Conservation (phyloP, 2,329 filamentous ascomycete species). For the Rutstroemia sp. region DNA sequence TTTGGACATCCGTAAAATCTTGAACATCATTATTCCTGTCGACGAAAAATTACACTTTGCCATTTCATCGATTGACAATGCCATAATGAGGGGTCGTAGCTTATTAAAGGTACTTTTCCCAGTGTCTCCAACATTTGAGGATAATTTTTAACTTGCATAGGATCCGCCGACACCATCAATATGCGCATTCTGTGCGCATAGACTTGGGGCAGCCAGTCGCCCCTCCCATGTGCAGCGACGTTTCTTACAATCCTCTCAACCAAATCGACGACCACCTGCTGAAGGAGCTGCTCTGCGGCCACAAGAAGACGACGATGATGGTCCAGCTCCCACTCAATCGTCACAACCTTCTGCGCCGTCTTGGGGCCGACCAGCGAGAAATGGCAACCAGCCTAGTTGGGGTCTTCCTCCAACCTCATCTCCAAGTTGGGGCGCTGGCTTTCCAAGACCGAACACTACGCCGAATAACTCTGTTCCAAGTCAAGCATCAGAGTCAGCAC, state of each 20-base stretch:
- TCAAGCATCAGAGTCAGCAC: neutral
- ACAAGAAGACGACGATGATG: conserved; percentile 11
- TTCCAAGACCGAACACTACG: neutral
- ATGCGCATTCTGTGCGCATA: conserved; percentile 30
- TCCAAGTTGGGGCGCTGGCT: too few species aligned
- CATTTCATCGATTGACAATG: conserved; percentile 16
- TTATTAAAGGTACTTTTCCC: conserved; percentile 20
- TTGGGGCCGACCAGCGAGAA: conserved; percentile 14
- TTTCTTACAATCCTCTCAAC: conserved; percentile 27
- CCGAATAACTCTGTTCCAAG: neutral
- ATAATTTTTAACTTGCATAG: conserved; percentile 12
- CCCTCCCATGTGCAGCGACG: conserved; percentile 28
- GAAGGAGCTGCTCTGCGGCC: conserved; percentile 13
- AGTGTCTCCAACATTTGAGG: neutral
- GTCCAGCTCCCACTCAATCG: neutral
- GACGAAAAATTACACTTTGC: conserved; percentile 3
- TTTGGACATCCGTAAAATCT: conserved; percentile 15
- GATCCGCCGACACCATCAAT: conserved; percentile 24
- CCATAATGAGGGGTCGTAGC: conserved; percentile 24
- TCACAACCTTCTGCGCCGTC: conserved; percentile 6
- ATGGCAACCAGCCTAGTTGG: conserved; percentile 10
- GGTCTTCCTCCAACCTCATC: neutral
- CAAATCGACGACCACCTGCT: conserved; percentile 19
- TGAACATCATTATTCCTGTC: neutral
- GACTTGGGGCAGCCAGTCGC: conserved; percentile 23